phyloP scores from a whole-genome alignment of 2,329 filamentous ascomycete species.

The Bipolaris bicolor region DNA sequence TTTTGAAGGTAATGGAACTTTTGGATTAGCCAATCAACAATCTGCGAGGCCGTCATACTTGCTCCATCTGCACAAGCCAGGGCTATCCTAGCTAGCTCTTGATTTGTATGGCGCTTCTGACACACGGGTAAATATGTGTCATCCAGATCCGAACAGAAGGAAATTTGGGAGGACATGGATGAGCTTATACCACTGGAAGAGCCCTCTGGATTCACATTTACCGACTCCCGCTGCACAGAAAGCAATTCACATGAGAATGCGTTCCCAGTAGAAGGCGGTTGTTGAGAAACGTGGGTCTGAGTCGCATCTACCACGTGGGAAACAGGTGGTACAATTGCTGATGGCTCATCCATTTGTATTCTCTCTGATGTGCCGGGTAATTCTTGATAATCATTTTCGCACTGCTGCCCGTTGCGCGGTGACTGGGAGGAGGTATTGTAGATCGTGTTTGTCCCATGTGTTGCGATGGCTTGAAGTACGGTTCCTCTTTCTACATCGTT shows the following conservation, averaged over 20 bases:
- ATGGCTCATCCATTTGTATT: background rate
- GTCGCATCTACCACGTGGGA: background rate
- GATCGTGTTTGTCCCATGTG: background rate
- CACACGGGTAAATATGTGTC: background rate
- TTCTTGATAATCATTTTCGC: background rate
- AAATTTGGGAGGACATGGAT: background rate
- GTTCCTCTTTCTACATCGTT: too few relatives aligned
- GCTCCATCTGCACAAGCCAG: constrained; percentile 19
- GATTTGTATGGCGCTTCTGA: constrained; percentile 6
- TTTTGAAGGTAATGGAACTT: constrained; percentile 19
- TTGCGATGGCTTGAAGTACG: too few relatives aligned
- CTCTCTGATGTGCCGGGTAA: too few relatives aligned
- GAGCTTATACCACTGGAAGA: background rate
- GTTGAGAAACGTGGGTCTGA: background rate
- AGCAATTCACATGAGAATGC: background rate
- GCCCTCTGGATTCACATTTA: background rate
- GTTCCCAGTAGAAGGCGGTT: background rate
- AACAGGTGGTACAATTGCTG: background rate
- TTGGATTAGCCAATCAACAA: constrained; percentile 17
- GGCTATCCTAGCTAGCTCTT: constrained; percentile 21
- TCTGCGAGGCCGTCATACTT: constrained; percentile 16
- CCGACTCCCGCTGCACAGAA: background rate
- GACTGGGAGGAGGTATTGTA: background rate
- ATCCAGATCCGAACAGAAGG: background rate
- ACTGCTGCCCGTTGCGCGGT: background rate